Conservation (phyloP, 441 rosid species). For the Croton setiger region DNA sequence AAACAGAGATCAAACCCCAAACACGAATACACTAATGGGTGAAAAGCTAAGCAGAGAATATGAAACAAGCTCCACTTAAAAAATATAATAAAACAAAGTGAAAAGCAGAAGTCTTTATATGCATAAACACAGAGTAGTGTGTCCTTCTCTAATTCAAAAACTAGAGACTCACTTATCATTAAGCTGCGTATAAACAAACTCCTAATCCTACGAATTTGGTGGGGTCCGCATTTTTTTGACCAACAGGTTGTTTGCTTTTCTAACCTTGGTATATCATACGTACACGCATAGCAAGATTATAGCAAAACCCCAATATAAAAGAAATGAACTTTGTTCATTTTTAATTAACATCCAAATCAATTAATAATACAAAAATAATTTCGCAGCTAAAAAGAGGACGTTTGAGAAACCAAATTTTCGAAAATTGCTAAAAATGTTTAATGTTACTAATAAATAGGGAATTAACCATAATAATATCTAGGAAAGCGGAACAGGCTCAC, state of each 20-base stretch:
- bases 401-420: neutral
- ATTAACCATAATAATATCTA: neutral
- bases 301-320: neutral
- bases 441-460: neutral
- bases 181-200: constrained; percentile 19
- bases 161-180: constrained; percentile 19
- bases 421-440: neutral
- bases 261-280: constrained; percentile 15
- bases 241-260: constrained; percentile 10
- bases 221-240: constrained; percentile 19
- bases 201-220: neutral
- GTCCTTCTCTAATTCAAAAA: constrained; percentile 13
- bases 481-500: neutral
- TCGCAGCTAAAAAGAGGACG: neutral
- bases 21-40: neutral
- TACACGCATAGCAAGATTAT: constrained; percentile 21
- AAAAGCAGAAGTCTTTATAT: neutral
- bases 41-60: neutral
- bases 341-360: too few relatives aligned
- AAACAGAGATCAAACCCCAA: constrained; percentile 6
- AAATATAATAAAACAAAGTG: neutral
- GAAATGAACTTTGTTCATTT: too few relatives aligned
- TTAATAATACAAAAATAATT: too few relatives aligned
- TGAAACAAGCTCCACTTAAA: neutral
- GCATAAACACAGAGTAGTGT: neutral